These are phyloP conservation scores for Sporothrix humicola DNA, from an alignment of 2,329 filamentous ascomycete genomes.

Conservation along the genomic window DNA sequence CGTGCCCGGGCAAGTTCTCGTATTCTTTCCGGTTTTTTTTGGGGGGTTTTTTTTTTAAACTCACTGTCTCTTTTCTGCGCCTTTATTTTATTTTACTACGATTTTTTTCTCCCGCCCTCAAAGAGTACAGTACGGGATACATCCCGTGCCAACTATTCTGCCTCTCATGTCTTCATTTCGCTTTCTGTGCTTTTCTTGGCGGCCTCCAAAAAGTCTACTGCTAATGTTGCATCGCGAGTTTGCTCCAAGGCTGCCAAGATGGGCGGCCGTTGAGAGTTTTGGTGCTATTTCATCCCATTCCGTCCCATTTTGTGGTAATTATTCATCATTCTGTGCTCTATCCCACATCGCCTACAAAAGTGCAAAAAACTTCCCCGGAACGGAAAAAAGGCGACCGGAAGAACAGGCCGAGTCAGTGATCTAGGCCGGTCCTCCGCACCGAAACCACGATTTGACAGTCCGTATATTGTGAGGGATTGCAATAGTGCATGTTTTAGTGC, in stretches of 20 bases:
- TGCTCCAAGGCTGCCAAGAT: not conserved
- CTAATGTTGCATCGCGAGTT: not conserved
- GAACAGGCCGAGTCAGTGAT: not conserved
- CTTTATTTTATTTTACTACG: not conserved
- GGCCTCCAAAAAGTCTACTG: not conserved
- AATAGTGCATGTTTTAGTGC: not conserved
- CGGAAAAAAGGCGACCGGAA: constrained; percentile 11
- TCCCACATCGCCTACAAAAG: not conserved
- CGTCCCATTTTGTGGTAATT: not conserved
- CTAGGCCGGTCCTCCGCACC: not conserved
- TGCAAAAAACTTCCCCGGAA: not conserved
- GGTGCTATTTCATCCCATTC: not conserved
- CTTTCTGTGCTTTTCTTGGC: not conserved
- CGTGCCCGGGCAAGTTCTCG: not conserved
- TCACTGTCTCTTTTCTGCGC: not conserved
- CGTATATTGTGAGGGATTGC: not conserved
- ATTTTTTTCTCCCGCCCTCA: not conserved
- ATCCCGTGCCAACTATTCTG: not conserved
- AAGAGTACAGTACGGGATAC: too few relatives aligned
- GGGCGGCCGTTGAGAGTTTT: not conserved
- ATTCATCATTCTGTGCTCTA: not conserved
- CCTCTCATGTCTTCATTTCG: not conserved
- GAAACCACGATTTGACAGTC: not conserved
- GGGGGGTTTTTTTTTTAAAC: not conserved
- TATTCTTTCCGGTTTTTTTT: not conserved